These are phyloP conservation scores for Termitomyces eurrhizus DNA, from an alignment of 768 basidiomycete species.

Conservation along the genomic window DNA sequence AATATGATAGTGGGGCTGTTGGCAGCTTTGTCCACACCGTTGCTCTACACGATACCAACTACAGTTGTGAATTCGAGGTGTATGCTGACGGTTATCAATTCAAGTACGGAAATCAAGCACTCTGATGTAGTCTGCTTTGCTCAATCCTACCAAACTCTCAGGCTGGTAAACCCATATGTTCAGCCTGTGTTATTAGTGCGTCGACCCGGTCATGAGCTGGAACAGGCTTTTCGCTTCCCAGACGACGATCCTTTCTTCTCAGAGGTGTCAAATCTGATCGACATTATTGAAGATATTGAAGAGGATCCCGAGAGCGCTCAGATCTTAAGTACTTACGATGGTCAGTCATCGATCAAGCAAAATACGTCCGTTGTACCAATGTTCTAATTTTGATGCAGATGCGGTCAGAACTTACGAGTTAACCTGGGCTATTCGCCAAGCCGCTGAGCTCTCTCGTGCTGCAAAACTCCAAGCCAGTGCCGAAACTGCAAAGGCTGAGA, in stretches of 20 bases:
- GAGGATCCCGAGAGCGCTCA: constrained; percentile 76
- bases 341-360: constrained; percentile 30
- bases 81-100: constrained; percentile 91
- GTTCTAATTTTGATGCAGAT: constrained; percentile 37
- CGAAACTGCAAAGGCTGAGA: constrained; percentile 21
- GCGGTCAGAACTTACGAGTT: constrained; percentile 87
- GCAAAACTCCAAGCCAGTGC: constrained; percentile 35
- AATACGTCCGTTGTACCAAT: background rate
- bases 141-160: constrained; percentile 22
- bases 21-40: constrained; percentile 89
- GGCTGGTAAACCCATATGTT: constrained; percentile 91
- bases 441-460: constrained; percentile 63
- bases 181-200: constrained; percentile 86
- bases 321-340: constrained; percentile 84
- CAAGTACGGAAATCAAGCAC: constrained; percentile 44
- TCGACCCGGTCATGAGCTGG: constrained; percentile 74
- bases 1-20: constrained; percentile 93
- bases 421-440: constrained; percentile 89
- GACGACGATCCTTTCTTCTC: constrained; percentile 95
- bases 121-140: constrained; percentile 2
- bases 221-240: constrained; percentile 65
- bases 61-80: constrained; percentile 93
- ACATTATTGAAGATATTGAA: constrained; percentile 86
- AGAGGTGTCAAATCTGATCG: constrained; percentile 85
- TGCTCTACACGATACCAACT: constrained; percentile 88